Base-by-base conservation (phyloP, 352 stramenopile genomes). In the Hyaloperonospora brassicae region DNA sequence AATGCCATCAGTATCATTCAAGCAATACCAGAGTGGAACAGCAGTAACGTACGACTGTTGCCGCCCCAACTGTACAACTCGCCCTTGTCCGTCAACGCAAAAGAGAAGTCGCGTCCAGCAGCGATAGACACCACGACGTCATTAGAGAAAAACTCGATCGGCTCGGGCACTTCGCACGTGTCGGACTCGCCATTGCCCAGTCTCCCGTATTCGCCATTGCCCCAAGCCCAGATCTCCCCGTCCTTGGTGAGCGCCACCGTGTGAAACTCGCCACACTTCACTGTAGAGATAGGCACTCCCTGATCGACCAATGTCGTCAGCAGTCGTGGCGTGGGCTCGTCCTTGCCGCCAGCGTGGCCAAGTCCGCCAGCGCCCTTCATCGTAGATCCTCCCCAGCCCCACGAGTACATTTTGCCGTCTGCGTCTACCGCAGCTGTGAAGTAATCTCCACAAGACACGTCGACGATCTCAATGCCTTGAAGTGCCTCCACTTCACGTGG, bases 171-270 rank as follows among this genome's bases (percentile, higher is more conserved):
- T 52, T 92, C 81, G 52, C 74, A 84, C 47, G 72, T 90, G 42
- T 82, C 70, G 9, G 78, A 87, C 56, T 93, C 86, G 46, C 87
- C 87, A 48, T 97, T 97, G 49, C 90, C 90, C 21, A 96, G 68
- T 13, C 89, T 73, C 13, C 90, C 90, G 70, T 97, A 95, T 65
- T 97, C 86, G 56, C 90, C 90, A 47, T 88, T 88, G 46, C 90
- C 90, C 86, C 86, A 96, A 11, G 86, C 86, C 86, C 84, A 96
- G 9, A 96, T 79, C 66, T 97, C 90, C 22, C 86, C 86, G 57
- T 96, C 87, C 36, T 70, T 79, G 8, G 85, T 85, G 10, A 96
- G 75, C 31, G 88, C 86, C 12, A 95, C 80, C 4, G 86, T 97
- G 73, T 97, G 89, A 61, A 90, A 91, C 60, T 94, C 79, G 42